Percentiles rank a stretch among this genome's conserved stretches.
phyloP scores from a whole-genome alignment of 495 filamentous ascomycete species.

The Hypoxylon perforatum region DNA sequence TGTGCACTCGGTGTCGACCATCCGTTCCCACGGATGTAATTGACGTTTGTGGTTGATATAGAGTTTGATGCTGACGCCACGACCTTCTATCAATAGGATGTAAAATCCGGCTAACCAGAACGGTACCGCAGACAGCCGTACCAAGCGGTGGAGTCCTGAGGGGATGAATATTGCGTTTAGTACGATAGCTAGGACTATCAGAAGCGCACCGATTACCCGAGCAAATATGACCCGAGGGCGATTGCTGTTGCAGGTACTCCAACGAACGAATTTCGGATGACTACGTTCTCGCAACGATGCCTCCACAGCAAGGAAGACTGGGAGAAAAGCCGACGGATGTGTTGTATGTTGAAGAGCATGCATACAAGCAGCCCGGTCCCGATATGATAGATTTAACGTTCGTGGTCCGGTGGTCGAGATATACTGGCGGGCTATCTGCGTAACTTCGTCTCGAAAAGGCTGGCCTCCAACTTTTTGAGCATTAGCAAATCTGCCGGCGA shows the following conservation, averaged over 20 bases:
- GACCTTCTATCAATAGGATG: conserved; percentile 69
- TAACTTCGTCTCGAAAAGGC: conserved; percentile 74
- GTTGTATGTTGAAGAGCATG: conserved; percentile 75
- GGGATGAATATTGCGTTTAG: conserved; percentile 67
- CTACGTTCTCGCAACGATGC: conserved; percentile 68
- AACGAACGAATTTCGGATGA: conserved; percentile 75
- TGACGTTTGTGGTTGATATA: conserved; percentile 69
- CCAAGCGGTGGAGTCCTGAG: conserved; percentile 62
- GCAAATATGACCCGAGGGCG: conserved; percentile 67
- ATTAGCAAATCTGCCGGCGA: conserved; percentile 1
- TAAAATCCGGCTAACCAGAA: conserved; percentile 70
- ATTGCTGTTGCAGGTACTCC: conserved; percentile 74
- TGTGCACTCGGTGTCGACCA: conserved; percentile 15
- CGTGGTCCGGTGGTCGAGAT: conserved; percentile 68
- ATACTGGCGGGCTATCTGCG: conserved; percentile 70
- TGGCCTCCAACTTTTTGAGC: conserved; percentile 70
- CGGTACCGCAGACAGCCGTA: conserved; percentile 64
- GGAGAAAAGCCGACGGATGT: conserved; percentile 73
- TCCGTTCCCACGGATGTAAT: conserved; percentile 73
- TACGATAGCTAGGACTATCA: conserved; percentile 62
- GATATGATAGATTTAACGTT: conserved; percentile 69
- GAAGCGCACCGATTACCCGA: conserved; percentile 60
- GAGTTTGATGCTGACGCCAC: conserved; percentile 68
- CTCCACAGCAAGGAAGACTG: conserved; percentile 66
- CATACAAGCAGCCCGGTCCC: conserved; percentile 68